Evolutionary conservation across 2,329 filamentous ascomycete species (phyloP).

Genomic region (Cytospora paraplurivora): DNA sequence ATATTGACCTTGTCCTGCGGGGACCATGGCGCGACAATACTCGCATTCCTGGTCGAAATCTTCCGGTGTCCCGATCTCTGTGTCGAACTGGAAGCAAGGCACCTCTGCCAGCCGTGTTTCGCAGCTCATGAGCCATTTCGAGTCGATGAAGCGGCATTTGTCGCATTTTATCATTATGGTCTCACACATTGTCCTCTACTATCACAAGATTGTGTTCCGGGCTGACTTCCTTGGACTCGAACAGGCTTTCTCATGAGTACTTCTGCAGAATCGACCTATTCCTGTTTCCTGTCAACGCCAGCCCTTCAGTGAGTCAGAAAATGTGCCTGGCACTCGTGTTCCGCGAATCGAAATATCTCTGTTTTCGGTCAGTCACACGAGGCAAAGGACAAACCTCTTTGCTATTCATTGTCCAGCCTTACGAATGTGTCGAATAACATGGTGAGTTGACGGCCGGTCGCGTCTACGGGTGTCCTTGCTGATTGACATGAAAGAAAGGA

Average conservation of each 20-base stretch:
- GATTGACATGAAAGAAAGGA: background rate
- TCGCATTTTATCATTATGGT: background rate
- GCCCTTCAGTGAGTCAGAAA: background rate
- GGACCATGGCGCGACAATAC: background rate
- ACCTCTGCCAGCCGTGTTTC: background rate
- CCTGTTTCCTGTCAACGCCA: background rate
- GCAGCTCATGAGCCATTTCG: constrained; percentile 6
- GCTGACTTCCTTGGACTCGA: no score
- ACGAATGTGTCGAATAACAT: background rate
- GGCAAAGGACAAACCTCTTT: background rate
- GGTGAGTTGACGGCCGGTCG: background rate
- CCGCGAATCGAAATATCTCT: background rate
- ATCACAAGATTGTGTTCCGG: background rate
- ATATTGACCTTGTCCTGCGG: background rate
- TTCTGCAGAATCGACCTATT: background rate
- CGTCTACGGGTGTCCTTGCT: background rate
- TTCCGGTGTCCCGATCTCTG: background rate
- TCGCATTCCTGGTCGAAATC: constrained; percentile 10
- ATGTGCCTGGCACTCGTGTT: background rate
- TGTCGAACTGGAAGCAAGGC: constrained; percentile 2
- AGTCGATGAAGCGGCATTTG: constrained; percentile 4
- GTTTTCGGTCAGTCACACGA: background rate
- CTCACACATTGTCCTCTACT: background rate
- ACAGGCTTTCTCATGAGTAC: background rate
- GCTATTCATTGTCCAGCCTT: background rate